phyloP scores from a whole-genome alignment of 495 filamentous ascomycete species.

The Hyphodiscus hymeniophilus region DNA sequence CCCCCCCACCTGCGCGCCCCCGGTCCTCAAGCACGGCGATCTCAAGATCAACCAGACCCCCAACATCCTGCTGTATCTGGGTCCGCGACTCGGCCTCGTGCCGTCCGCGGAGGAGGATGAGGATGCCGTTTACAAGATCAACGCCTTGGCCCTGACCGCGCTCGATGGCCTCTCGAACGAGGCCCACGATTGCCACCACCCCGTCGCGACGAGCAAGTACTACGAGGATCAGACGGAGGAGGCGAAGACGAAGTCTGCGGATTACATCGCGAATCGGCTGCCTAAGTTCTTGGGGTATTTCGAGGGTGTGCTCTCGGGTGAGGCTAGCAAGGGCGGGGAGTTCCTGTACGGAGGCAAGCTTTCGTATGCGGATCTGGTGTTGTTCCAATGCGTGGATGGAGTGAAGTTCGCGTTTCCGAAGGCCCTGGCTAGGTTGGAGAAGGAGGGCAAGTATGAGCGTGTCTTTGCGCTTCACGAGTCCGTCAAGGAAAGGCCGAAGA shows the following conservation, averaged over 20 bases:
- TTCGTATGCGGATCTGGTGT: constrained; percentile 60
- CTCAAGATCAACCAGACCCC: constrained; percentile 54
- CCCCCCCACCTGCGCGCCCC: constrained; percentile 53
- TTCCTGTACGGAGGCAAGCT: constrained; percentile 51
- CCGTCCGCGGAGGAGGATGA: constrained; percentile 34
- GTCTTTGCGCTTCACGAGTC: constrained; percentile 48
- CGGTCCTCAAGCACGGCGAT: constrained; percentile 48
- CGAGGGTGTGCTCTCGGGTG: constrained; percentile 48
- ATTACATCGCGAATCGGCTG: constrained; percentile 47
- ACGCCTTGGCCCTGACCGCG: constrained; percentile 53
- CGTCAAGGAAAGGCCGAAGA: constrained; percentile 41
- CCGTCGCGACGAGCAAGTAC: constrained; percentile 43
- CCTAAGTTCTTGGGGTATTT: constrained; percentile 62
- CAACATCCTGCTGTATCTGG: constrained; percentile 57
- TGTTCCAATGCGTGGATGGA: constrained; percentile 52
- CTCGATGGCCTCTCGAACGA: constrained; percentile 57
- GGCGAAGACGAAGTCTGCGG: constrained; percentile 36
- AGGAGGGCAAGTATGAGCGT: constrained; percentile 37
- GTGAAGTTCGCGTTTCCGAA: constrained; percentile 56
- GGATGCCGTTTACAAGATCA: constrained; percentile 40
- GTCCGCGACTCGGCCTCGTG: constrained; percentile 41
- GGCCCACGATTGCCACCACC: constrained; percentile 60
- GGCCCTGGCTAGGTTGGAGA: constrained; percentile 36
- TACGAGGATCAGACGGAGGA: constrained; percentile 64
- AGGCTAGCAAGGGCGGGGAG: constrained; percentile 34